Conservation (phyloP, 192 early-diverging fungal genomes). For the Obelidium mucronatum region DNA sequence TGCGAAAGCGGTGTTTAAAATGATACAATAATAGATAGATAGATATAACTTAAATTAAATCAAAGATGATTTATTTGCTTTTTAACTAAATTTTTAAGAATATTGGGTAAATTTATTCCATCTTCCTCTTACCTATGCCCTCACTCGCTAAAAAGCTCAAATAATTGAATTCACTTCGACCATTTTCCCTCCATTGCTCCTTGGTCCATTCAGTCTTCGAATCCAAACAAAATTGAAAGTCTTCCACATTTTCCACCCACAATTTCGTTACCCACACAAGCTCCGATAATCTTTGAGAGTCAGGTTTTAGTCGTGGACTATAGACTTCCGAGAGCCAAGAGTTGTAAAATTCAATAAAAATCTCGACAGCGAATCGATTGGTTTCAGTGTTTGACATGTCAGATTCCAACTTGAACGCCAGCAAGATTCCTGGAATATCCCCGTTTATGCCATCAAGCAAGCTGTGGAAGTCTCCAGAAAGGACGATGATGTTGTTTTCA, state of each 20-base stretch:
- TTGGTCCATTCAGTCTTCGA: neutral
- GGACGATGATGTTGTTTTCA: neutral
- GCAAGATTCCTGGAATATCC: neutral
- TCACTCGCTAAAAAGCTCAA: no score
- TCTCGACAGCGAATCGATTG: neutral
- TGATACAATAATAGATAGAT: no score
- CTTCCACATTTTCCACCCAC: neutral
- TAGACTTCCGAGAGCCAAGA: neutral
- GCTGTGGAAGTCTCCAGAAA: neutral
- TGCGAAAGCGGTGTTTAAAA: no score
- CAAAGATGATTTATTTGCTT: no score
- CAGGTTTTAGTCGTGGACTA: neutral
- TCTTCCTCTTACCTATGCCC: no score
- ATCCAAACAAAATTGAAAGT: neutral
- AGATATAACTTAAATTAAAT: no score
- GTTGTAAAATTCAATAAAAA: neutral
- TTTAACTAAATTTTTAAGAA: no score
- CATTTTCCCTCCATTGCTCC: neutral
- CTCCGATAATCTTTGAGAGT: neutral
- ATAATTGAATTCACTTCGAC: neutral
- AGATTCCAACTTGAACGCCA: neutral
- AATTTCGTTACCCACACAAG: neutral
- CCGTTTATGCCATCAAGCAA: neutral
- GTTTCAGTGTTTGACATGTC: neutral
- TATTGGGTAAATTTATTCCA: no score